Conservation (phyloP, 2,329 filamentous ascomycete species). For the Pseudogymnoascus destructans region DNA sequence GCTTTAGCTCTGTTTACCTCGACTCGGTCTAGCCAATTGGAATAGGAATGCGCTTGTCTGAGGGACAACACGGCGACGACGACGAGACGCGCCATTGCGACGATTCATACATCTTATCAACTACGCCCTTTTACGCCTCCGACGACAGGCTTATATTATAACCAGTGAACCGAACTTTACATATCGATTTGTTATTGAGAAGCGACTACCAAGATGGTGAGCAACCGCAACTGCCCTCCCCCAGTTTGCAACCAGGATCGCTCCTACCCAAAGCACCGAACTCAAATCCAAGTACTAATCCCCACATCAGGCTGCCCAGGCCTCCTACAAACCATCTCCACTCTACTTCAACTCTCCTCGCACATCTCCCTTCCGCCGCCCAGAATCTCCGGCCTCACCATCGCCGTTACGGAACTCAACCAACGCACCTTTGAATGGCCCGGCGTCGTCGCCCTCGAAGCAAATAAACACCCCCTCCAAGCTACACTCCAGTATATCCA, state of each 20-base stretch:
- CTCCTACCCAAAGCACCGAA: constrained; percentile 9
- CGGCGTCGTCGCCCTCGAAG: constrained; percentile 33
- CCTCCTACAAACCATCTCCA: constrained; percentile 57
- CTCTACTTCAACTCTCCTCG: constrained; percentile 61
- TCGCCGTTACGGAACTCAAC: constrained; percentile 52
- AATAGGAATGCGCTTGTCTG: not conserved
- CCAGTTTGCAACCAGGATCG: not conserved
- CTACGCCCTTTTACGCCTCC: constrained; percentile 1
- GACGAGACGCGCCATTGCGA: not conserved
- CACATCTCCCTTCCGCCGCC: constrained; percentile 49
- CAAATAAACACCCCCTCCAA: constrained; percentile 29
- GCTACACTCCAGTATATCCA: constrained; percentile 26
- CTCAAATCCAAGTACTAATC: constrained; percentile 3
- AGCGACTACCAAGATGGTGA: constrained; percentile 4
- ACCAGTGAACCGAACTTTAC: not conserved
- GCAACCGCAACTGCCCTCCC: not conserved
- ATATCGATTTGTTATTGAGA: not conserved
- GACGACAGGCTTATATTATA: not conserved
- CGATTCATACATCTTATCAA: constrained; percentile 2
- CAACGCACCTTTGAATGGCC: constrained; percentile 38
- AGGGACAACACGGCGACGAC: constrained; percentile 3
- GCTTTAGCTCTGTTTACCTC: constrained; percentile 1
- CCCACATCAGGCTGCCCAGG: constrained; percentile 35
- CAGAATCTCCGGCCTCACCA: constrained; percentile 52
- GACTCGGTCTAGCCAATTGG: not conserved